These are phyloP conservation scores for Tylopilus rubrobrunneus DNA, from an alignment of 768 basidiomycete species.

Conservation along the genomic window DNA sequence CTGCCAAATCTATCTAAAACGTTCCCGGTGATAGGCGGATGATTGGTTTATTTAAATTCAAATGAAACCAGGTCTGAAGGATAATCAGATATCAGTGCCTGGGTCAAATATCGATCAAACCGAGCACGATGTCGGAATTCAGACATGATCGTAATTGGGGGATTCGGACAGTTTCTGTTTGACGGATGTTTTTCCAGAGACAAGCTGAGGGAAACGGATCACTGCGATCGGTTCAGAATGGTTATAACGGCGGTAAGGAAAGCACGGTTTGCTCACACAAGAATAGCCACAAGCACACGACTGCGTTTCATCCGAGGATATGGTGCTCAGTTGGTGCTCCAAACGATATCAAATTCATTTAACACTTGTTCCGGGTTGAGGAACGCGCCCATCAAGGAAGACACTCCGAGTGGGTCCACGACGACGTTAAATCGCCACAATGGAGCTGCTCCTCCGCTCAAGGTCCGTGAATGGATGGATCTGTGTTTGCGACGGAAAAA, in stretches of 20 bases:
- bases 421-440: neutral
- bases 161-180: neutral
- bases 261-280: neutral
- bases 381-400: neutral
- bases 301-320: conserved; percentile 1
- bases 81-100: neutral
- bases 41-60: neutral
- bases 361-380: neutral
- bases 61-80: neutral
- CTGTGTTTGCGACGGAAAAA: neutral
- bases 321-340: neutral
- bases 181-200: neutral
- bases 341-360: neutral
- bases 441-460: neutral
- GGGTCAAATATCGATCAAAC: neutral
- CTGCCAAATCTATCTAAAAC: neutral
- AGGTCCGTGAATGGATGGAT: neutral
- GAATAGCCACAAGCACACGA: neutral
- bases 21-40: neutral
- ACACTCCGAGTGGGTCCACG: neutral
- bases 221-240: conserved; percentile 3
- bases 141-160: neutral
- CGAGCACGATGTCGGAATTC: neutral
- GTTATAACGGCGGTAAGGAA: neutral
- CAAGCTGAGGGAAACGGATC: neutral